Base-by-base conservation (phyloP, 805 yeast species). In the Lipomyces orientalis region DNA sequence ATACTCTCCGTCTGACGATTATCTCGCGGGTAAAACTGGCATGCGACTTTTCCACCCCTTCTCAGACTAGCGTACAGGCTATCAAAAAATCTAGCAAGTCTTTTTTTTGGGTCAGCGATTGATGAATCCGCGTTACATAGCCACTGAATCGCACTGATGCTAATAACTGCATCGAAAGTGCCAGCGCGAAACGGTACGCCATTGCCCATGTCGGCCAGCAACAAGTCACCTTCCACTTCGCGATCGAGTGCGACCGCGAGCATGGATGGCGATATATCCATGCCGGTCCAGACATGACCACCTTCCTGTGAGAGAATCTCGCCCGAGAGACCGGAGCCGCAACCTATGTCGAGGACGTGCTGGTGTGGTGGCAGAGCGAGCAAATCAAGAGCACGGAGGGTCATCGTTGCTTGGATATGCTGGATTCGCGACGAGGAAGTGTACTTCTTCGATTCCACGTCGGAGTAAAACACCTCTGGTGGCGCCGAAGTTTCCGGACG, bases 341-440 rank as follows among this genome's bases (percentile, higher is more conserved):
- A 95, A 16, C 99, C 99, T 46, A 95, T 85, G 83, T 95, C 99
- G 22, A 95, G 84, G 10, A 95, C 77, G 74, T 88, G 88, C 73
- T 91, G 83, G 37, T 80, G 81, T 1, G 87, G 86, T 37, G 90
- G 89, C 52, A 95, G 79, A 77, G 93, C 91, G 65, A 95, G 81
- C 49, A 95, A 82, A 74, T 95, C 99, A 58, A 95, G 81, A 0
- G 98, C 97, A 74, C 99, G 84, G 56, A 94, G 83, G 0, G 99
- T 93, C 99, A 95, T 95, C 77, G 91, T 90, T 1, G 98, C 98
- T 79, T 95, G 99, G 75, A 95, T 95, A 77, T 93, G 97, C 81
- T 95, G 99, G 60, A 95, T 97, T 84, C 99, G 95, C 4, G 97
- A 90, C 4, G 97, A 91, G 1, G 90, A 84, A 0, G 98, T 95